Base-by-base conservation (phyloP, 208 protist species). In the Trypanosoma conorhini region DNA sequence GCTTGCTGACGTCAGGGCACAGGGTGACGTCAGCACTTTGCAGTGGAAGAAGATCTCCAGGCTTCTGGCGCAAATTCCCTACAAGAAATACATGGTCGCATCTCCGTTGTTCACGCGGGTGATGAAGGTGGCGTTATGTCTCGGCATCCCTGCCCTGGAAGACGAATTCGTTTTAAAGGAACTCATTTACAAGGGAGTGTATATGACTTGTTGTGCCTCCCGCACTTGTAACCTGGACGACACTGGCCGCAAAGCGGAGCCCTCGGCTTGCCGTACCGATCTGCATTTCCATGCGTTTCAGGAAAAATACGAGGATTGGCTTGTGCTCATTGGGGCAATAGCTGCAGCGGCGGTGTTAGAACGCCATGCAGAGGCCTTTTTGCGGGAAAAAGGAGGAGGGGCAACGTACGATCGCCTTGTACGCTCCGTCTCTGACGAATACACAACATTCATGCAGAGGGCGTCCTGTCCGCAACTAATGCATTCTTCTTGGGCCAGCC, bases 41-140 rank as follows among this genome's bases (percentile, higher is more conserved):
- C 38, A 62, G 30, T 64, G 35, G 22, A 30, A 66, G 19, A 69
- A 62, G 0, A 62, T 92, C 35, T 46, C 74, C 1, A 54, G 28
- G 1, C 56, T 56, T 28, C 56, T 84, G 56, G 40, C 38, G 35
- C 76, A 46, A 46, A 67, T 78, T 54, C 74, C 68, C 13, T 62
- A 78, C 3, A 70, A 70, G 46, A 86, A 81, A 51, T 76, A 85
- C 66, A 40, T 68, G 55, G 65, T 82, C 17, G 76, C 76, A 5
- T 87, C 67, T 1, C 75, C 86, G 0, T 64, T 92, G 9, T 77
- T 89, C 42, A 54, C 74, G 19, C 83, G 83, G 3, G 65, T 92
- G 21, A 4, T 92, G 22, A 72, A 84, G 70, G 77, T 87, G 17
- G 80, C 82, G 0, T 19, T 83, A 5, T 31, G 42, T 26, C 35